Percentiles rank a stretch among this genome's conserved stretches.
Evolutionary conservation across 768 basidiomycete genomes (phyloP).

Genomic region (Asterophora parasitica): DNA sequence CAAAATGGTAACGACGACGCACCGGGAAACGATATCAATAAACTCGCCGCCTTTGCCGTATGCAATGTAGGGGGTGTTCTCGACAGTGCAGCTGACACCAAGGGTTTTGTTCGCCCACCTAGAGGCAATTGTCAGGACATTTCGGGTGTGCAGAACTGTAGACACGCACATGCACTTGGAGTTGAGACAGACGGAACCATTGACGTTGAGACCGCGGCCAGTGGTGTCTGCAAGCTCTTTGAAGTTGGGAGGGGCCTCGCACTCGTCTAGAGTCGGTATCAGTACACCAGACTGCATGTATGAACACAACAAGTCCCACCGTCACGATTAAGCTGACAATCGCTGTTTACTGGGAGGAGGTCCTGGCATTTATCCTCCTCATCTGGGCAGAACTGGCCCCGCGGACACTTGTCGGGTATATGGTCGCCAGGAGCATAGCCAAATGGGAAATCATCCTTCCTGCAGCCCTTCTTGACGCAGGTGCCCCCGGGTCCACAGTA

Average conservation of each 20-base stretch:
- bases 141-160: not conserved
- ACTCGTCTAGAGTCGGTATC: conserved; percentile 55
- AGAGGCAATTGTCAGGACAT: not conserved
- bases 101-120: conserved; percentile 80
- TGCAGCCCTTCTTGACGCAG: conserved; percentile 65
- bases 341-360: conserved; percentile 53
- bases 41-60: conserved; percentile 60
- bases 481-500: conserved; percentile 55
- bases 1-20: not conserved
- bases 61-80: conserved; percentile 77
- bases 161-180: conserved; percentile 71
- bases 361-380: conserved; percentile 68
- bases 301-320: conserved; percentile 38
- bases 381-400: conserved; percentile 76
- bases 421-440: conserved; percentile 44
- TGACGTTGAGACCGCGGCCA: conserved; percentile 66
- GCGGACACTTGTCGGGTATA: conserved; percentile 58
- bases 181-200: conserved; percentile 82
- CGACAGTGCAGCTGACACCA: conserved; percentile 58
- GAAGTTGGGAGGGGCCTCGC: conserved; percentile 63
- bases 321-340: conserved; percentile 85
- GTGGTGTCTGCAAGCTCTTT: conserved; percentile 57
- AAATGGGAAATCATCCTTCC: conserved; percentile 74
- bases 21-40: conserved; percentile 81
- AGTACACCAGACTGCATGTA: not conserved